Percentiles rank a stretch among this genome's conserved stretches.
Conservation (phyloP, 768 basidiomycete species). For the Xerocomus spinulosus region DNA sequence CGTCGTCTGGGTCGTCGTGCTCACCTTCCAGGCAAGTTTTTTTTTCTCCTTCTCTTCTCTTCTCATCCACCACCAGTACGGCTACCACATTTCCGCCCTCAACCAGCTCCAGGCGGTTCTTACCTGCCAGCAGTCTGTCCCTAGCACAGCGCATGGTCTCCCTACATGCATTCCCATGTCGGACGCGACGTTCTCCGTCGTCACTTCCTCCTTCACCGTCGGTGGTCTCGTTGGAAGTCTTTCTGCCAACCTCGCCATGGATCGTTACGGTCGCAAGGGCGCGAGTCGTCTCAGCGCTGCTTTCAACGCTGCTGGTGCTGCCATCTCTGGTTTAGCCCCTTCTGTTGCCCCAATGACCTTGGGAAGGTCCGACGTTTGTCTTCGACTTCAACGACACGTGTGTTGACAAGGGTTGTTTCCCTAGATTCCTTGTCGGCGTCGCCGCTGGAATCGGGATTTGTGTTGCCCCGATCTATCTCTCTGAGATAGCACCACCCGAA, state of each 20-base stretch:
- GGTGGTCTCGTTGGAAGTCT: slow-evolving; percentile 83
- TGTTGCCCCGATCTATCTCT: slow-evolving; percentile 80
- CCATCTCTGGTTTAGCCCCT: slow-evolving; percentile 60
- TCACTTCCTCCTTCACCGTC: slow-evolving; percentile 82
- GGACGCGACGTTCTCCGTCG: slow-evolving; percentile 68
- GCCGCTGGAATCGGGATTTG: slow-evolving; percentile 71
- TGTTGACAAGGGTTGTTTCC: not conserved
- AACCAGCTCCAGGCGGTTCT: slow-evolving; percentile 83
- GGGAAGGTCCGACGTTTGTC: slow-evolving; percentile 52
- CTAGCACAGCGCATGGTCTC: slow-evolving; percentile 35
- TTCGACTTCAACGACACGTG: not conserved
- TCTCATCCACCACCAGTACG: slow-evolving; percentile 48
- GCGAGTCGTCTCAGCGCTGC: slow-evolving; percentile 57
- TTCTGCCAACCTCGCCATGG: slow-evolving; percentile 62
- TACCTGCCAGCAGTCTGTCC: slow-evolving; percentile 50
- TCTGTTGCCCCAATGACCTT: slow-evolving; percentile 52
- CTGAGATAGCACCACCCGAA: slow-evolving; percentile 74
- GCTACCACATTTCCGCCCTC: slow-evolving; percentile 89
- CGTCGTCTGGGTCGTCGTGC: slow-evolving; percentile 63
- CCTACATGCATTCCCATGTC: slow-evolving; percentile 81
- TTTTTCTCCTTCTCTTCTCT: not conserved
- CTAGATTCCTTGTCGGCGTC: slow-evolving; percentile 62
- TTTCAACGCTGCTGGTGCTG: slow-evolving; percentile 54
- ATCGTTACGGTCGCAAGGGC: slow-evolving; percentile 64
- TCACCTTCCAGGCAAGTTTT: slow-evolving; percentile 47